A percentile compares a stretch with the other conserved stretches of the same genome.
These are phyloP conservation scores for Coemansia sp. DNA, from an alignment of 192 early-diverging fungal species.

Conservation along the genomic window DNA sequence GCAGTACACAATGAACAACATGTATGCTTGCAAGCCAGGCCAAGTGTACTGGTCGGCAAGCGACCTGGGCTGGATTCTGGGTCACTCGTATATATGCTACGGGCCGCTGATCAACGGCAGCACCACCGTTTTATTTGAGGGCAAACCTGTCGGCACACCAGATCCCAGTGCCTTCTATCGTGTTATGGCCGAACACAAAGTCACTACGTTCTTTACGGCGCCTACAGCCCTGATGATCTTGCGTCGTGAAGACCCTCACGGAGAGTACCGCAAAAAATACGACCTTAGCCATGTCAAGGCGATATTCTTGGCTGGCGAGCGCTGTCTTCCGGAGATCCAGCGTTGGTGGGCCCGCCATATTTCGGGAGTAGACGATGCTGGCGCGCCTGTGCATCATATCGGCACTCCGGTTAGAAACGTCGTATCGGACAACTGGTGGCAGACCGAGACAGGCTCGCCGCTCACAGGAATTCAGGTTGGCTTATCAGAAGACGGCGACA, in stretches of 20 bases:
- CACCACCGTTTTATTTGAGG: slow-evolving; percentile 82
- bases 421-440: slow-evolving; percentile 87
- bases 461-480: slow-evolving; percentile 72
- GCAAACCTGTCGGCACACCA: slow-evolving; percentile 78
- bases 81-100: slow-evolving; percentile 80
- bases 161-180: slow-evolving; percentile 79
- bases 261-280: slow-evolving; percentile 54
- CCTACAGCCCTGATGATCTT: slow-evolving; percentile 80
- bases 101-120: slow-evolving; percentile 75
- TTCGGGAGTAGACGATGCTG: slow-evolving; percentile 22
- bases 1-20: slow-evolving; percentile 65
- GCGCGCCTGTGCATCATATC: slow-evolving; percentile 4
- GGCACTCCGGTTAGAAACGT: slow-evolving; percentile 18
- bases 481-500: slow-evolving; percentile 27
- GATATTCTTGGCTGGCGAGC: slow-evolving; percentile 79
- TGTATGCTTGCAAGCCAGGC: slow-evolving; percentile 68
- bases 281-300: slow-evolving; percentile 62
- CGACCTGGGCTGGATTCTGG: slow-evolving; percentile 91
- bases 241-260: slow-evolving; percentile 73
- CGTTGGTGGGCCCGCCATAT: slow-evolving; percentile 45
- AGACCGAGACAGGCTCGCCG: slow-evolving; percentile 83
- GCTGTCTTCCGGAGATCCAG: slow-evolving; percentile 77
- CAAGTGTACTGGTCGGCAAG: slow-evolving; percentile 76
- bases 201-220: slow-evolving; percentile 73
- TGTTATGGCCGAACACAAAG: slow-evolving; percentile 71